Base-by-base conservation (phyloP, 345 rosid genomes). In the Populus euphratica region DNA sequence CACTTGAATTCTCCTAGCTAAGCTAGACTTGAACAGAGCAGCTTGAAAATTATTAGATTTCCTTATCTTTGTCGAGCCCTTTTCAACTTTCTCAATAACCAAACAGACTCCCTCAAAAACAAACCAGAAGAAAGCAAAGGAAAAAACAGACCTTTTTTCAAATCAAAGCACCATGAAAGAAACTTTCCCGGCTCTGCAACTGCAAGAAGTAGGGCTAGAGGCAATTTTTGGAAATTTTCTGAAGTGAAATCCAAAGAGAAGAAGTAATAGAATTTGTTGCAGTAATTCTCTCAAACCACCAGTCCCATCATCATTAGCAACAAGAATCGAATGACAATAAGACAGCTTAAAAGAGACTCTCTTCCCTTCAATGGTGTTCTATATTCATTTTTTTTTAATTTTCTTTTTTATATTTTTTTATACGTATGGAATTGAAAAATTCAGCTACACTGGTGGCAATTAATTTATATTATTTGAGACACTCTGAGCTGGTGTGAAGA, bases 181-280 rank as follows among this genome's bases (percentile, higher is more conserved):
- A 63, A 75, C 77, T 83, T 89, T 89, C 90, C 87, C 86, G 91
- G 88, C 77, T 50, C 75, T 83, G 90, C 89, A 73, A 38, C 70
- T 39, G 21, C 35, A 49, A 70, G 68, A 52, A 79, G 36, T 23
- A 77, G 25, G 50, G 77, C 8, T 49, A 75, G 81, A 61, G 64
- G 38, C 49, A 52, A 49, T 64, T 66, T 11, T 21, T 6, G 77
- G 39, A 49, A 74, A 54, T 65, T 65, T 65, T 29, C 50, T 73
- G 68, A 61, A 62, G 56, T 13, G 69, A 63, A 77, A 47, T 21
- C 52, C 70, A 20, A 67, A 59, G 49, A 68, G 56, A 43, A 43
- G 63, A 59, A 10, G 8, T 36, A 12, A 64, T 44, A 23, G 56
- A 31, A 61, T 59, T 23, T 54, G 74, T 43, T 50, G 31, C 52